Evolutionary conservation across 805 yeast genomes (phyloP).

Genomic region (Candida michaelii): DNA sequence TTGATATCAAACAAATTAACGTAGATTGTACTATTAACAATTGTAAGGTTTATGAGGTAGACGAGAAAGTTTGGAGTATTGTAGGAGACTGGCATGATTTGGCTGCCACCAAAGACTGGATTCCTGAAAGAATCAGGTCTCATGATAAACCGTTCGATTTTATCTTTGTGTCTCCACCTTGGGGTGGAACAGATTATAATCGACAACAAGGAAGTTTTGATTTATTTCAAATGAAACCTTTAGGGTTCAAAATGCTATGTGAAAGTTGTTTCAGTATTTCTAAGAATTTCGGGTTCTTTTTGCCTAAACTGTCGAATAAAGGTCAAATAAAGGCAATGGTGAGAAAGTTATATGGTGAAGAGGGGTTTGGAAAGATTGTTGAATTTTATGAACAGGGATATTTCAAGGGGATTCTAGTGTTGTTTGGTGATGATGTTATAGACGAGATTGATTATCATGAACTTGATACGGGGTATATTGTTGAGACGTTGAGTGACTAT

Average conservation of each 20-base stretch:
- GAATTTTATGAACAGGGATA: conserved; percentile 42
- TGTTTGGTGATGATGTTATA: conserved; percentile 49
- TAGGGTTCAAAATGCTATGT: conserved; percentile 47
- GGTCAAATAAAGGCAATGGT: conserved; percentile 52
- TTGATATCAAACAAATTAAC: conserved; percentile 62
- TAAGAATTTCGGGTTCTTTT: conserved; percentile 54
- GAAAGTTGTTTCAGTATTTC: conserved; percentile 41
- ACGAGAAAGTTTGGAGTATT: conserved; percentile 48
- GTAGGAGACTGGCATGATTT: conserved; percentile 51
- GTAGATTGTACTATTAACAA: conserved; percentile 68
- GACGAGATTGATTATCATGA: conserved; percentile 13
- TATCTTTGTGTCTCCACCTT: conserved; percentile 78
- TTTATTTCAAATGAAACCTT: conserved; percentile 45
- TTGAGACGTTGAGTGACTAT: conserved; percentile 8
- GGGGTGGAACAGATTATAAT: conserved; percentile 78
- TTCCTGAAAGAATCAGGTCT: conserved; percentile 25
- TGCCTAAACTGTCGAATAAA: conserved; percentile 61
- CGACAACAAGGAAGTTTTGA: conserved; percentile 42
- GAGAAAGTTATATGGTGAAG: conserved; percentile 42
- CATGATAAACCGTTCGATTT: conserved; percentile 43
- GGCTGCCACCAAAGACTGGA: conserved; percentile 26
- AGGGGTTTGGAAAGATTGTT: conserved; percentile 46
- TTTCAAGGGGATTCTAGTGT: conserved; percentile 54
- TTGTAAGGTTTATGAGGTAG: conserved; percentile 60
- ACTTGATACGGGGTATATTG: background rate